Evolutionary conservation across 768 basidiomycete species (phyloP), one percentile per base, ranked within the genome.

Genomic region (Hemileccinum rubropunctum): DNA sequence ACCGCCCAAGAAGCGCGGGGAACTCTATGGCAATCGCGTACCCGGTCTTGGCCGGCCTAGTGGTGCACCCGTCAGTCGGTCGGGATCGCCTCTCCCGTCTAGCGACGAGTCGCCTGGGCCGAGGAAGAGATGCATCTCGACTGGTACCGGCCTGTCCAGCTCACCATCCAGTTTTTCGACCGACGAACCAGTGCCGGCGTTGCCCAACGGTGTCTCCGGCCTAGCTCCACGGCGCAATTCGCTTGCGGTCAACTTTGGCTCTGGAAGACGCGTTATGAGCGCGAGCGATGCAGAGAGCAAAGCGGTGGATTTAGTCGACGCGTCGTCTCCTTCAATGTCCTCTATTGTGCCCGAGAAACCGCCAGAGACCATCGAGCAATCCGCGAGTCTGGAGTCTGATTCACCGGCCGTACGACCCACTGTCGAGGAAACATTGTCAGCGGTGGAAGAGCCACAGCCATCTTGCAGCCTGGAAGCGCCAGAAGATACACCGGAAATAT

Each of bases 21-120:
- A 89, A 68, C 69, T 88, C 30, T 88, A 88, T 60, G 88, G 85
- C 18, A 90, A 90, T 66, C 75, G 87, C 34, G 78, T 89, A 28
- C 80, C 58, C 45, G 49, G 62, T 32, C 54, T 68, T 10, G 68
- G 62, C 8, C 59, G 48, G 42, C 65, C 58, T 17, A 57, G 50
- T 26, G 62, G 57, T 9, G 37, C 43, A 2, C 58, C 60, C 15
- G 17, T 30, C 23, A 56, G 60, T 52, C 54, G 52, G 23, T 35
- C 63, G 20, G 51, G 51, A 13, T 65, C 64, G 1, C 64, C 64
- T 0, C 20, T 34, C 13, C 46, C 53, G 0, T 27, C 48, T n/a
- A 15, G 43, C 0, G 61, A 56, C 45, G 61, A 63, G 9, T 33
- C 54, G 17, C 55, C 56, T 11, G 42, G 41, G 1, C 61, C 61